Evolutionary conservation across 257 asterid genomes (phyloP), one percentile per base, ranked within the genome.

Genomic region (Jasminum sambac): DNA sequence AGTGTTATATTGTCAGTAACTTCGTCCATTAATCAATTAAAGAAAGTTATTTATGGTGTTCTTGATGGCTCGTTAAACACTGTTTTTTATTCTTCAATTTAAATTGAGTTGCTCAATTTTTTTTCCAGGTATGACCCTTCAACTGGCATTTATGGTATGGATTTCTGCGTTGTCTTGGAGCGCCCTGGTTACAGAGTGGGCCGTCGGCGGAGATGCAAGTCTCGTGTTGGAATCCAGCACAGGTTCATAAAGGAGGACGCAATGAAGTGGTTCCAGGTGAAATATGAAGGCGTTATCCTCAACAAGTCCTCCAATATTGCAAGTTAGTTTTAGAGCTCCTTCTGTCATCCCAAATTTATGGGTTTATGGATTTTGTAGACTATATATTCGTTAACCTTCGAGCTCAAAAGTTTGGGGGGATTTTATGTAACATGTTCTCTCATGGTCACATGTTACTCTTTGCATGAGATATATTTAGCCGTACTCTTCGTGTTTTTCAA

Each of bases 211-310:
- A 70, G 74, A 13, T 60, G 68, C 62, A 70, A 70, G 67, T 60
- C 68, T 40, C 74, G 74, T 40, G 75, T 61, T 25, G 75, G 68
- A 30, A 70, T 60, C 74, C 68, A 70, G 13, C 74, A 60, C 68
- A 70, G 74, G 61, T 43, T 42, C 68, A 70, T 68, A 12, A 60
- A 70, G 68, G 68, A 70, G 44, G 67, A 70, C 25, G 60, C 60
- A 37, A 70, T 70, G 74, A 70, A 70, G 67, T 70, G 67, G 74
- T 70, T 63, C 52, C 72, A 68, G n/a, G 72, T 68, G 46, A 68
- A 68, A 68, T 68, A 68, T 38, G 72, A 36, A 13, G 72, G 64
- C 34, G 72, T 68, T 10, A 68, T 69, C 63, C 48, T 69, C 30
- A 23, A 21, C 21, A 69, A 57, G 19, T 43, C 17, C 52, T 43